phyloP scores from a whole-genome alignment of 805 yeast species.

The Sugiyamaella chiloensis region DNA sequence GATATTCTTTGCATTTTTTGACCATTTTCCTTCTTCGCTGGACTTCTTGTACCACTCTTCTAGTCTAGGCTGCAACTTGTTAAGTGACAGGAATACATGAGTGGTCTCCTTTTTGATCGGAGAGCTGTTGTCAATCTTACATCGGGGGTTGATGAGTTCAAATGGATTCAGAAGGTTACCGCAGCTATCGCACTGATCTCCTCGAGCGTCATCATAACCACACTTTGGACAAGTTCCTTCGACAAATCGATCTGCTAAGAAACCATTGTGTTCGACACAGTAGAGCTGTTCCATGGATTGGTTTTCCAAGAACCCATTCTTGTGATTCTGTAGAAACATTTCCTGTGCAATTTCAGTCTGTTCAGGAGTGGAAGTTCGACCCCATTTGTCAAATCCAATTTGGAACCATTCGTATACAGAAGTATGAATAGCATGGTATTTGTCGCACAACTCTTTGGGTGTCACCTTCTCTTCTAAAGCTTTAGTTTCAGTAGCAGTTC shows the following conservation, averaged over 20 bases:
- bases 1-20: constrained; percentile 83
- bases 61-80: constrained; percentile 76
- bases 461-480: constrained; percentile 91
- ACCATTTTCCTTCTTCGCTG: constrained; percentile 78
- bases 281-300: constrained; percentile 84
- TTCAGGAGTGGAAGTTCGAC: constrained; percentile 87
- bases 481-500: constrained; percentile 98
- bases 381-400: constrained; percentile 90
- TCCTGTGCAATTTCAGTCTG: constrained; percentile 97
- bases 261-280: constrained; percentile 87
- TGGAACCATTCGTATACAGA: constrained; percentile 97
- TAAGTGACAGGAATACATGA: constrained; percentile 79
- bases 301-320: constrained; percentile 82
- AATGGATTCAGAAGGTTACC: constrained; percentile 87
- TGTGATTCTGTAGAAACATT: constrained; percentile 69
- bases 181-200: constrained; percentile 98
- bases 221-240: constrained; percentile 98
- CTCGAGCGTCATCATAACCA: constrained; percentile 93
- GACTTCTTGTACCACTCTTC: constrained; percentile 69
- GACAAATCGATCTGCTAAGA: constrained; percentile 92
- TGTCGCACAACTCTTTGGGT: constrained; percentile 86
- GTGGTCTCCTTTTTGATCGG: constrained; percentile 81
- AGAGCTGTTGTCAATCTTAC: constrained; percentile 82
- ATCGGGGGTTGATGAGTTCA: constrained; percentile 90
- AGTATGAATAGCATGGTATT: constrained; percentile 80